Conservation (phyloP, 345 rosid genomes). For the Lepidium africanum region DNA sequence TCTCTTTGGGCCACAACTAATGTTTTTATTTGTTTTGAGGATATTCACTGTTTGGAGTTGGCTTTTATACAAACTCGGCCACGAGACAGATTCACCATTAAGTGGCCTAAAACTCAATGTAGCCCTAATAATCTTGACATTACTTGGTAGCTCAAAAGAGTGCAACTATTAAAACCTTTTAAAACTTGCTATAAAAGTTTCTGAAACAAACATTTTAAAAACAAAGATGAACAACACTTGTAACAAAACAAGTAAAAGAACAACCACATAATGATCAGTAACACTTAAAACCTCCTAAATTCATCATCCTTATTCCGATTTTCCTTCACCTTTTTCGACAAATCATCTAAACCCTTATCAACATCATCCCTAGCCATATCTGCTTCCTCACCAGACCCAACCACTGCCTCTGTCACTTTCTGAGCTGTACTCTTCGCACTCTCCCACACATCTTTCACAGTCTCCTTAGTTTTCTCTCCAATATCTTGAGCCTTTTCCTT, state of each 20-base stretch:
- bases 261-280: not conserved
- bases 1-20: no score
- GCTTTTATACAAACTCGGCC: no score
- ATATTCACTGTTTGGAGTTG: no score
- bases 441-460: constrained; percentile 33
- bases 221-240: not conserved
- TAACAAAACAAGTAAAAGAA: no score
- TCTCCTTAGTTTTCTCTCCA: constrained; percentile 27
- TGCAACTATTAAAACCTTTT: not conserved
- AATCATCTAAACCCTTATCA: constrained; percentile 15
- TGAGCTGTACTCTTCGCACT: constrained; percentile 22
- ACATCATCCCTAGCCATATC: constrained; percentile 19
- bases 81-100: no score
- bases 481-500: constrained; percentile 27
- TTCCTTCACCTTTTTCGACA: constrained; percentile 10
- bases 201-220: not conserved
- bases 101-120: no score
- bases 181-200: not conserved
- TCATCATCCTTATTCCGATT: constrained; percentile 9
- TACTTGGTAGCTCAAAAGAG: not conserved
- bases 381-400: constrained; percentile 26
- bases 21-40: no score
- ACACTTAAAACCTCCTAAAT: constrained; percentile 8
- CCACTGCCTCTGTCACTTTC: constrained; percentile 27
- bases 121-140: no score